Conservation (phyloP, 1,284 basidiomycete genomes). For the Ustanciosporium gigantosporum region DNA sequence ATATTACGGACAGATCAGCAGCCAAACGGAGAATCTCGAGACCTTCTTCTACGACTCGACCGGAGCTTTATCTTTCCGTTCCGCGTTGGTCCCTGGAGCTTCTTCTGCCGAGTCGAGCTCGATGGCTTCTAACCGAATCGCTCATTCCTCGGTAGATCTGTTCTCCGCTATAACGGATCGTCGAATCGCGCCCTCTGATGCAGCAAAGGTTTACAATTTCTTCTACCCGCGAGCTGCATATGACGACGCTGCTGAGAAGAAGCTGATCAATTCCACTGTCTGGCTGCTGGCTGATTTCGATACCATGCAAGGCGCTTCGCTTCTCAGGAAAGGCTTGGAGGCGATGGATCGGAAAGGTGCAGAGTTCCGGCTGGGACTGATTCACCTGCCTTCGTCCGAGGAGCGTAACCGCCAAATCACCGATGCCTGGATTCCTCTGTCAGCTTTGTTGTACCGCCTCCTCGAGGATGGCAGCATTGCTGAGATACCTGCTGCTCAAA, state of each 20-base stretch:
- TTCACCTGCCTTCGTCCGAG: constrained; percentile 6
- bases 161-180: constrained; percentile 18
- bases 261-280: constrained; percentile 64
- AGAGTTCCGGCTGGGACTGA: constrained; percentile 16
- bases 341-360: constrained; percentile 66
- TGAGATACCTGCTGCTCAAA: constrained; percentile 2
- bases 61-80: constrained; percentile 71
- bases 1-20: constrained; percentile 69
- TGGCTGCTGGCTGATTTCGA: constrained; percentile 82
- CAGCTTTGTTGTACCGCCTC: constrained; percentile 15
- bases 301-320: constrained; percentile 66
- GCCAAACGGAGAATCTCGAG: constrained; percentile 66
- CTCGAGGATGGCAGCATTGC: constrained; percentile 6
- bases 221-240: constrained; percentile 66
- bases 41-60: constrained; percentile 89
- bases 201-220: constrained; percentile 63
- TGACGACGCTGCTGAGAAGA: background rate
- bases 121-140: background rate
- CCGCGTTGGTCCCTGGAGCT: constrained; percentile 67
- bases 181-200: background rate
- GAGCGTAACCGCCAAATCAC: too few relatives aligned
- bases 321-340: constrained; percentile 70
- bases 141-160: constrained; percentile 18
- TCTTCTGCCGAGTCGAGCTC: background rate
- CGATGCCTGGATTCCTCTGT: constrained; percentile 34